phyloP scores from a whole-genome alignment of 2,329 filamentous ascomycete species.

The Colletotrichum paranaense region DNA sequence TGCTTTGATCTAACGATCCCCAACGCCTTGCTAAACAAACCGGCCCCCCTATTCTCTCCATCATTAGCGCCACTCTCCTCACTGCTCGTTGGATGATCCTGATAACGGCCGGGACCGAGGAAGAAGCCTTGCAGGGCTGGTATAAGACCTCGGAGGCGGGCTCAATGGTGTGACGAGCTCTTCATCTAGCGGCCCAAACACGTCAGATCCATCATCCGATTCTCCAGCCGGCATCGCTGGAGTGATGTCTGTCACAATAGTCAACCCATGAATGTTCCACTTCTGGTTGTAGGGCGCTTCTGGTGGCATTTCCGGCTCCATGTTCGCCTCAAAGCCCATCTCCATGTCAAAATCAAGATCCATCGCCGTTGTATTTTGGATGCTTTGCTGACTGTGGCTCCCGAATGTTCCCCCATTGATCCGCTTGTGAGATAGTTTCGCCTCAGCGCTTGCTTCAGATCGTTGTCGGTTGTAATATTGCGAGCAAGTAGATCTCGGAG shows the following conservation, averaged over 20 bases:
- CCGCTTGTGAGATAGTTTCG: background rate
- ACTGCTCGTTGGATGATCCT: background rate
- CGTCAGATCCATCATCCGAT: slow-evolving; percentile 21
- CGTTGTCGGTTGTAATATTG: background rate
- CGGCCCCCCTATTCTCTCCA: background rate
- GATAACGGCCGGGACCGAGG: background rate
- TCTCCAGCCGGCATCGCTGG: slow-evolving; percentile 15
- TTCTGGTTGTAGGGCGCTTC: background rate
- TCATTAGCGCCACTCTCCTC: background rate
- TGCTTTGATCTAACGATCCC: background rate
- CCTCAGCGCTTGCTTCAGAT: background rate
- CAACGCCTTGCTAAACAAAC: background rate
- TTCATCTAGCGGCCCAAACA: slow-evolving; percentile 1
- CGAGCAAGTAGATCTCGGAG: background rate
- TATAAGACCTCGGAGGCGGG: slow-evolving; percentile 23
- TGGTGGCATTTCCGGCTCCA: slow-evolving; percentile 2
- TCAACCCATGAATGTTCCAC: background rate
- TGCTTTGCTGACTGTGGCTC: slow-evolving; percentile 22
- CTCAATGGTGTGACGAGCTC: slow-evolving; percentile 27
- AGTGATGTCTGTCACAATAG: background rate
- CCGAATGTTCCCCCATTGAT: slow-evolving; percentile 11
- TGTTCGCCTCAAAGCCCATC: background rate
- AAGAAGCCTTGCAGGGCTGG: background rate
- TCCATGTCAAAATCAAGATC: background rate
- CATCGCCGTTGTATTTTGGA: background rate